Evolutionary conservation across 2,329 filamentous ascomycete genomes (phyloP).

Genomic region (Sporothrix dimorphospora): DNA sequence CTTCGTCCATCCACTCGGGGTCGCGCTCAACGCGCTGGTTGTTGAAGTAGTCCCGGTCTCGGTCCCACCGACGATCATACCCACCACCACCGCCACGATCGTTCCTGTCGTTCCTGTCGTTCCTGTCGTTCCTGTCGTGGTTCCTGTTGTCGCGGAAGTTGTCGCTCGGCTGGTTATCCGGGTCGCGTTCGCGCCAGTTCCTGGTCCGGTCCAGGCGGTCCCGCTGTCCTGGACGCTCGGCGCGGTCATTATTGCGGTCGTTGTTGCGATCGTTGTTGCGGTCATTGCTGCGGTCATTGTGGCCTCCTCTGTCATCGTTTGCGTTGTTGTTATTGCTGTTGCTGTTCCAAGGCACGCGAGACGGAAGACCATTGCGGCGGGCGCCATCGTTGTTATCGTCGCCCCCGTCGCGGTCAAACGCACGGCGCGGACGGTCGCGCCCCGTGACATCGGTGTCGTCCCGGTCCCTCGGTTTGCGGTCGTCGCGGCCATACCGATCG

Average conservation of each 20-base stretch:
- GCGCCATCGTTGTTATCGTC: slow-evolving; percentile 57
- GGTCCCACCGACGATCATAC: slow-evolving; percentile 58
- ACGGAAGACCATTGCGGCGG: slow-evolving; percentile 63
- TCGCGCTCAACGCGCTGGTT: slow-evolving; percentile 68
- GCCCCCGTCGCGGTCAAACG: slow-evolving; percentile 39
- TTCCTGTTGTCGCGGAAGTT: slow-evolving; percentile 47
- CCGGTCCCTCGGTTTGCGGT: slow-evolving; percentile 53
- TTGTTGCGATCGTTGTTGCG: slow-evolving; percentile 31
- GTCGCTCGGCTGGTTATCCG: slow-evolving; percentile 44
- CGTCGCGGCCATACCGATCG: slow-evolving; percentile 63
- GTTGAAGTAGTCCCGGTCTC: slow-evolving; percentile 41
- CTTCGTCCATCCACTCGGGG: slow-evolving; percentile 85
- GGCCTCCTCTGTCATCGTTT: slow-evolving; percentile 40
- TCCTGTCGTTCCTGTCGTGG: slow-evolving; percentile 31
- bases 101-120: slow-evolving; percentile 38
- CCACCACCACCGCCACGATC: slow-evolving; percentile 54
- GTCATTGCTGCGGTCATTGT: neutral
- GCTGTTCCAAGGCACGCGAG: slow-evolving; percentile 74
- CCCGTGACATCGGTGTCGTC: slow-evolving; percentile 43
- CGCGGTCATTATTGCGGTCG: slow-evolving; percentile 33
- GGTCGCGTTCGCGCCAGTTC: slow-evolving; percentile 63
- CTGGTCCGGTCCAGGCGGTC: slow-evolving; percentile 62
- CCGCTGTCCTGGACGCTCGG: slow-evolving; percentile 45
- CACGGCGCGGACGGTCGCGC: slow-evolving; percentile 42
- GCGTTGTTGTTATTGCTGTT: slow-evolving; percentile 48